Base-by-base conservation (phyloP, 345 rosid genomes). In the Gossypium arboreum region DNA sequence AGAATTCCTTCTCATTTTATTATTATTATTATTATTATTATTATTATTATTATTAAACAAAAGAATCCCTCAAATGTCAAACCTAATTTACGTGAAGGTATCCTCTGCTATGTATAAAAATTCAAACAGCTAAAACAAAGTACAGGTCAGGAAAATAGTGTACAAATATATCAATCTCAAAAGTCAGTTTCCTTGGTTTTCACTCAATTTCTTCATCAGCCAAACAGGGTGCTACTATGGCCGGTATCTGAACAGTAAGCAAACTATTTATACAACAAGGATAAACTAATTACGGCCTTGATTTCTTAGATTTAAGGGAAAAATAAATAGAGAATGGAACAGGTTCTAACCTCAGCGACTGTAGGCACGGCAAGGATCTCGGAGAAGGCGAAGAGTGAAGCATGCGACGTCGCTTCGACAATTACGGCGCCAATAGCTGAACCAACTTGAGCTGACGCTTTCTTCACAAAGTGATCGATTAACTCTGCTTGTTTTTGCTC, bases 351-450 rank as follows among this genome's bases (percentile, higher is more conserved):
- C 92, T 88, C 80, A 34, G 81, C 75, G 62, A 91, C 80, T 67
- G 34, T 68, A 18, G 93, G 89, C 15, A 87, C 87, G 15, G 88
- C 85, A 78, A 94, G 91, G 84, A 94, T 94, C 90, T 94, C 97
- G 18, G 97, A 92, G 89, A 94, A 94, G 73, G 96, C 96, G 67
- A 92, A 94, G 76, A 94, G 98, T 27, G 84, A 89, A n/a, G 97
- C 91, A 61, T 94, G 86, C 76, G 97, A 90, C 58, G 97, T 92
- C 78, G 94, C 98, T 77, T 92, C 96, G 54, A 81, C 68, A 56
- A 94, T 73, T 78, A 94, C 73, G 41, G 90, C 51, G 9, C 73
- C 77, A 17, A 92, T 86, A 15, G 85, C 82, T 13, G 94, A 76
- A 66, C 85, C 97, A 16, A 81, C 80, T 51, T 78, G 83, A 51